A percentile compares a stretch with the other conserved stretches of the same genome.
Conservation (phyloP, 495 filamentous ascomycete species). For the Aspergillus ostianus region DNA sequence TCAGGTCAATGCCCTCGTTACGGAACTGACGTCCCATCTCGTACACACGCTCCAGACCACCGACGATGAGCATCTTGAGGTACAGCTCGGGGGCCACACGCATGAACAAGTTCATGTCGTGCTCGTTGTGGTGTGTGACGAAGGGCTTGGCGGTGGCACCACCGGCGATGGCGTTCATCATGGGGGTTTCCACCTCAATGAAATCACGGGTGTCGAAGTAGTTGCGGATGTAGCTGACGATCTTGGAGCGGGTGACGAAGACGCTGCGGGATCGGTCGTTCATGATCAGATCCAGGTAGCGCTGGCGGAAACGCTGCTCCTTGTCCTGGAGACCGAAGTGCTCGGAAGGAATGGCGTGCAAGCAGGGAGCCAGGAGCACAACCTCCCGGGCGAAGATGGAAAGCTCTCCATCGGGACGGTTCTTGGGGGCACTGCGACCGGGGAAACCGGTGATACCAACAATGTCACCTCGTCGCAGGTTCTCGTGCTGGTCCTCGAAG, state of each 20-base stretch:
- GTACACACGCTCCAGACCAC: conserved; percentile 88
- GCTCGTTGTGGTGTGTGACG: conserved; percentile 90
- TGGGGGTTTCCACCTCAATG: conserved; percentile 93
- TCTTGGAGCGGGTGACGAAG: conserved; percentile 79
- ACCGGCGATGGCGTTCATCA: conserved; percentile 94
- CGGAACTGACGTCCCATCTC: conserved; percentile 90
- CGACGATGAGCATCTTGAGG: conserved; percentile 94
- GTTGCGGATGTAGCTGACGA: conserved; percentile 77
- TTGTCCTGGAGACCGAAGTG: conserved; percentile 93
- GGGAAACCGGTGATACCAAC: conserved; percentile 87
- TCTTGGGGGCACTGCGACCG: conserved; percentile 87
- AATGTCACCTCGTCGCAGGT: conserved; percentile 86
- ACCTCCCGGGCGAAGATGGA: conserved; percentile 91
- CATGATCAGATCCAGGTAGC: conserved; percentile 95
- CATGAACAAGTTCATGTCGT: conserved; percentile 91
- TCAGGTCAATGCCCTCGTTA: conserved; percentile 94
- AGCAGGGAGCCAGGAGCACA: conserved; percentile 80
- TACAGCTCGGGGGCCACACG: conserved; percentile 93
- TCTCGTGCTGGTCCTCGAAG: conserved; percentile 86
- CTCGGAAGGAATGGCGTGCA: conserved; percentile 90
- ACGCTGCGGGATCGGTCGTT: conserved; percentile 80
- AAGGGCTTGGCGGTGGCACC: conserved; percentile 97
- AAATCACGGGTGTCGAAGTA: conserved; percentile 87
- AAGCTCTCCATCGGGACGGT: conserved; percentile 79
- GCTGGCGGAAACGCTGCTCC: conserved; percentile 86